Percentiles rank a stretch among this genome's conserved stretches.
phyloP scores from a whole-genome alignment of 1,284 basidiomycete species.

The Bothia castanella region DNA sequence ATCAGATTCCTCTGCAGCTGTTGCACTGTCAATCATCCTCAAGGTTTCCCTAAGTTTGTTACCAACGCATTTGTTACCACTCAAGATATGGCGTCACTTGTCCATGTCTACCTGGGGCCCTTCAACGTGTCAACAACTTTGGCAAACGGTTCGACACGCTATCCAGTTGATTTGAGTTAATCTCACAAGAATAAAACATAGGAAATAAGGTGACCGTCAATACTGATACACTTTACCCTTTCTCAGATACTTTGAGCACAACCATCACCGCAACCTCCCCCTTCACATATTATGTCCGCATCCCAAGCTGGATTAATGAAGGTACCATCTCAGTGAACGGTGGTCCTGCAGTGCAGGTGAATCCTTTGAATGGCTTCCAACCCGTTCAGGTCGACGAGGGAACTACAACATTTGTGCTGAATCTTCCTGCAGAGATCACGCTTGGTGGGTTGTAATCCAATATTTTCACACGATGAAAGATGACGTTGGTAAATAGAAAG shows the following conservation, averaged over 20 bases:
- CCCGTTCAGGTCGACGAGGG: conserved; percentile 38
- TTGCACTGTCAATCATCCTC: conserved; percentile 60
- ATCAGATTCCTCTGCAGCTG: conserved; percentile 36
- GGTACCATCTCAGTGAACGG: conserved; percentile 51
- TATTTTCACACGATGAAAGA: not conserved
- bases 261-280: not conserved
- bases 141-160: conserved; percentile 33
- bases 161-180: not conserved
- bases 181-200: conserved; percentile 7
- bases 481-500: not conserved
- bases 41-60: conserved; percentile 60
- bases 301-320: conserved; percentile 51
- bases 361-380: conserved; percentile 47
- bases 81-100: conserved; percentile 33
- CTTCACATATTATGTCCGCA: conserved; percentile 54
- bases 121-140: conserved; percentile 45
- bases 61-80: conserved; percentile 55
- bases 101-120: conserved; percentile 57
- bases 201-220: conserved; percentile 4
- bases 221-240: conserved; percentile 57
- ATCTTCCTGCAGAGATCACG: not conserved
- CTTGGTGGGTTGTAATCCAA: not conserved
- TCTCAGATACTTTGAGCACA: conserved; percentile 44
- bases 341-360: conserved; percentile 33
- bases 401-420: conserved; percentile 25